Evolutionary conservation across 2,329 filamentous ascomycete genomes (phyloP).

Genomic region (Xylariales sp.): DNA sequence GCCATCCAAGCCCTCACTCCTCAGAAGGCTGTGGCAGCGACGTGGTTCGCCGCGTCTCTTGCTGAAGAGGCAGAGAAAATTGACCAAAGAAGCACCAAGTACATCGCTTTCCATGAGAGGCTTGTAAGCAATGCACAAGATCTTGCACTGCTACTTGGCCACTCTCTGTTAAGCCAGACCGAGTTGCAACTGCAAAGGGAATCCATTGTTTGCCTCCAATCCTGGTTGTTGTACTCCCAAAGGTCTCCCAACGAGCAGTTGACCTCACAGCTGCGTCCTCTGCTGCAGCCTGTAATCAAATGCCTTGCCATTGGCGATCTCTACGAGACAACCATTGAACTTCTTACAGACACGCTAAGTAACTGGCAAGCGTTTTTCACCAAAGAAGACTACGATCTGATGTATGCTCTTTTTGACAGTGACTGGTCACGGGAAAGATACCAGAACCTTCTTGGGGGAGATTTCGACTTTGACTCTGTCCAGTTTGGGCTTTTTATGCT

Average conservation of each 20-base stretch:
- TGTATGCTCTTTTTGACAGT: slow-evolving; percentile 57
- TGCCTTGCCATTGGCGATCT: slow-evolving; percentile 55
- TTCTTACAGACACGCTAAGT: slow-evolving; percentile 60
- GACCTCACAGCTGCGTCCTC: slow-evolving; percentile 52
- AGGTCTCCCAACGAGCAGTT: slow-evolving; percentile 53
- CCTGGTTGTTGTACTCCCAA: slow-evolving; percentile 73
- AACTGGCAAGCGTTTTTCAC: slow-evolving; percentile 62
- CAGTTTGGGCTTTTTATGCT: slow-evolving; percentile 64
- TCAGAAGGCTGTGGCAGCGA: slow-evolving; percentile 48
- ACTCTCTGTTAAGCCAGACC: slow-evolving; percentile 25
- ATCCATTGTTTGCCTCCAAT: slow-evolving; percentile 58
- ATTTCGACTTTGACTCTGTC: slow-evolving; percentile 60
- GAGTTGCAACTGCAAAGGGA: slow-evolving; percentile 37
- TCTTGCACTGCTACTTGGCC: slow-evolving; percentile 42
- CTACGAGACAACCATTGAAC: slow-evolving; percentile 57
- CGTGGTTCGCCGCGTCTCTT: slow-evolving; percentile 62
- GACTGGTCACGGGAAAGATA: slow-evolving; percentile 56
- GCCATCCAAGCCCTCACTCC: slow-evolving; percentile 42
- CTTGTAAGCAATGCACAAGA: slow-evolving; percentile 48
- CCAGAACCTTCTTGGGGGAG: slow-evolving; percentile 49
- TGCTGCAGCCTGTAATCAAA: slow-evolving; percentile 56
- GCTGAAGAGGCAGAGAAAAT: slow-evolving; percentile 66
- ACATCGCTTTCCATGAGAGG: slow-evolving; percentile 39
- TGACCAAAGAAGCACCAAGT: slow-evolving; percentile 56
- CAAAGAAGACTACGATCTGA: slow-evolving; percentile 49